phyloP scores from a whole-genome alignment of 768 basidiomycete genomes.

The Gyrodon lividus region DNA sequence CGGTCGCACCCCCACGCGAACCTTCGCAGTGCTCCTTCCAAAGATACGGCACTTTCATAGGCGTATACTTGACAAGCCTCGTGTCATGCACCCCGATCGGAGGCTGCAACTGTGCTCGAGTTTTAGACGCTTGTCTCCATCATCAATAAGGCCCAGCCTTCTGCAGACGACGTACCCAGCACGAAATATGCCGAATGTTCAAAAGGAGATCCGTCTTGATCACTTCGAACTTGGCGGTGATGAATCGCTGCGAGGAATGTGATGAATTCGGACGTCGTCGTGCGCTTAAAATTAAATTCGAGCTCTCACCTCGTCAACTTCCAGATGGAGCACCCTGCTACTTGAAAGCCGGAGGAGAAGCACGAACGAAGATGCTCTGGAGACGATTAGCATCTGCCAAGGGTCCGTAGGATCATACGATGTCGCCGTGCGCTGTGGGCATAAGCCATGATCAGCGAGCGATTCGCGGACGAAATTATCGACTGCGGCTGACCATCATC shows the following conservation, averaged over 20 bases:
- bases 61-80: constrained; percentile 16
- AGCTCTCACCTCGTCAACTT: constrained; percentile 28
- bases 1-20: neutral
- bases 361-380: constrained; percentile 17
- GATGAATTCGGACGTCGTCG: neutral
- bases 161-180: constrained; percentile 12
- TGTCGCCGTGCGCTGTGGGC: constrained; percentile 6
- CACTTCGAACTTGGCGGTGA: constrained; percentile 18
- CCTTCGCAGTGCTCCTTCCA: constrained; percentile 14
- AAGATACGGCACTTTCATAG: constrained; percentile 12
- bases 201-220: constrained; percentile 16
- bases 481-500: constrained; percentile 10
- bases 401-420: neutral
- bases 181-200: constrained; percentile 10
- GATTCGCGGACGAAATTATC: too few relatives aligned
- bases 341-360: constrained; percentile 18
- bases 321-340: constrained; percentile 20
- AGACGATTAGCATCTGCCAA: constrained; percentile 22
- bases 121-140: constrained; percentile 2
- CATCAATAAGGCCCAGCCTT: neutral
- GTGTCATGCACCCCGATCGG: constrained; percentile 16
- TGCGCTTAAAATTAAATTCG: neutral
- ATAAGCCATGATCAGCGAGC: neutral
- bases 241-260: constrained; percentile 10
- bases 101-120: constrained; percentile 8